Evolutionary conservation across 2,329 filamentous ascomycete species (phyloP).

Genomic region (Aspergillus cejpii): DNA sequence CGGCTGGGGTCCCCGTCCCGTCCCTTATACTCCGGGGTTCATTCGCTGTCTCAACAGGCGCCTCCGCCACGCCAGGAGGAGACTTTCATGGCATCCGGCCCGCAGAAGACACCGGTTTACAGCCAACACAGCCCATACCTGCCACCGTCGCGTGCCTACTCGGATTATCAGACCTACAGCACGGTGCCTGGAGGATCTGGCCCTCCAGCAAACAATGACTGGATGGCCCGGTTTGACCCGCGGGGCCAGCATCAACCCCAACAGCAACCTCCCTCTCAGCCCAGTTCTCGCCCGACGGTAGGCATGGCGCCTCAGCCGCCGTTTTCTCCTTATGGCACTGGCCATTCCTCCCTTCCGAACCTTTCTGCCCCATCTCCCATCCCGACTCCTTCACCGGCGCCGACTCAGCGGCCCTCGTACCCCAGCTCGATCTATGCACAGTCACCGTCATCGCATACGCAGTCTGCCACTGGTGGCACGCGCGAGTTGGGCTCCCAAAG

Average conservation of each 20-base stretch:
- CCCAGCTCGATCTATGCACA: conserved; percentile 26
- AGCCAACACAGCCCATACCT: conserved; percentile 24
- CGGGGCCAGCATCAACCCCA: conserved; percentile 30
- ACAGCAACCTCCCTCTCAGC: conserved; percentile 17
- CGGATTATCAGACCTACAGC: conserved; percentile 31
- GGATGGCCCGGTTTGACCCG: conserved; percentile 41
- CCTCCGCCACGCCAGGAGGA: conserved; percentile 25
- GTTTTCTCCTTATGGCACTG: conserved; percentile 26
- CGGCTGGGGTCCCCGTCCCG: conserved; percentile 21
- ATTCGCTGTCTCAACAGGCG: conserved; percentile 20
- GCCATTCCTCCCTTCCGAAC: conserved; percentile 21
- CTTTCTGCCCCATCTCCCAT: conserved; percentile 30
- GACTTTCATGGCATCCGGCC: conserved; percentile 13
- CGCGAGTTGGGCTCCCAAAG: conserved; percentile 28
- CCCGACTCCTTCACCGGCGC: conserved; percentile 29
- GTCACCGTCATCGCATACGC: conserved; percentile 21
- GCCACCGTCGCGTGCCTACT: conserved; percentile 26
- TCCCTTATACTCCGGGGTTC: conserved; percentile 22
- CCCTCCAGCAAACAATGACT: conserved; percentile 32
- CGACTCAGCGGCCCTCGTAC: conserved; percentile 28
- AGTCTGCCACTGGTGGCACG: conserved; percentile 19
- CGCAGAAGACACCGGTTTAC: conserved; percentile 26
- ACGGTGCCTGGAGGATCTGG: conserved; percentile 22
- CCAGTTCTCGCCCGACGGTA: conserved; percentile 17
- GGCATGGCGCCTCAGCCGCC: conserved; percentile 23